Evolutionary conservation across 78 protist species (phyloP), one percentile per base, ranked within the genome.

Genomic region (Dictyostelium citrinum): DNA sequence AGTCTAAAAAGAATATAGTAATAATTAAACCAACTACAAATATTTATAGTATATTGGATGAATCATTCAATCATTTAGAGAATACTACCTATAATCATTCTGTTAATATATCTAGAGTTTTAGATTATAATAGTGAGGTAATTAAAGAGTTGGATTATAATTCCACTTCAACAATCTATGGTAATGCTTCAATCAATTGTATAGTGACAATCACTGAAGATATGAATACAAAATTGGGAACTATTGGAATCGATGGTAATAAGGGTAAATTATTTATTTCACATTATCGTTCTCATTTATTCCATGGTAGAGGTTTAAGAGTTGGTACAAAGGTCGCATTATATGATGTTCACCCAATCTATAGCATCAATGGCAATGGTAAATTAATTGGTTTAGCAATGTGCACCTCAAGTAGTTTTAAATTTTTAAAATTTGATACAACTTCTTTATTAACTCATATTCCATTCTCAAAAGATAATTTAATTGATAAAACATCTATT

Each of bases 261-360:
- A 64, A 24, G 35, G 51, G 58, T 43, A 60, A 55, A 49, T 43
- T 88, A 22, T 78, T 88, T 14, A 31, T 88, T 33, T 77, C 86
- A 24, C 93, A 88, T 45, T 88, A 78, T 31, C 41, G 55, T 20
- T 67, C 68, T 3, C 49, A 78, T 24, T 37, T 81, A 37, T 88
- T 78, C 70, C 51, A 43, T 67, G 93, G 81, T 20, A 60, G 93
- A 39, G 93, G 93, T 33, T 11, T 88, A 11, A 43, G 93, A 29
- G 22, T 61, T 77, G 93, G 93, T 16, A 88, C 70, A 5, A 61
- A 20, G 1, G 33, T 88, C 0, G 55, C 46, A 33, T 68, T 88
- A 27, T 76, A 46, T 2, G 79, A 88, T 78, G 85, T 88, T 22
- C 93, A 88, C 49, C 67, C 79, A 45, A 78, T 88, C 1, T 78